Conservation (phyloP, 495 filamentous ascomycete genomes). For the Elasticomyces elasticus region DNA sequence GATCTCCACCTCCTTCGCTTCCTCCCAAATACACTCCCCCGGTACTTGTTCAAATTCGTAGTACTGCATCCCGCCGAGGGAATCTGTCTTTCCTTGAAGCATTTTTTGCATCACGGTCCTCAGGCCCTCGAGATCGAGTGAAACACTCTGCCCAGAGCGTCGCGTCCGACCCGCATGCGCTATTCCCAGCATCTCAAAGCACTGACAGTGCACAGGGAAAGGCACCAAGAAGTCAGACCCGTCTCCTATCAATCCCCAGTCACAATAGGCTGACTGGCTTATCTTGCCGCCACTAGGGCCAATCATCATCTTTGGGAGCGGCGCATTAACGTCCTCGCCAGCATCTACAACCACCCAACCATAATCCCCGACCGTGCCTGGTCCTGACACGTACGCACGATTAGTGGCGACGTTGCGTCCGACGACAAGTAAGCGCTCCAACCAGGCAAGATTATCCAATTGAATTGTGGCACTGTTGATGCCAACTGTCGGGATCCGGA, state of each 20-base stretch:
- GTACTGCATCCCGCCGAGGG: background rate
- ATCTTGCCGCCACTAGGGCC: too few relatives aligned
- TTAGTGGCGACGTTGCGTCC: background rate
- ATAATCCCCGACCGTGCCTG: background rate
- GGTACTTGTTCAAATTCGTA: background rate
- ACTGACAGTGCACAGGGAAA: background rate
- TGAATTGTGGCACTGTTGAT: background rate
- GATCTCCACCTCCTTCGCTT: background rate
- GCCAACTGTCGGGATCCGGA: background rate
- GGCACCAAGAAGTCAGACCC: background rate
- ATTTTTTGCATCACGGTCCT: background rate
- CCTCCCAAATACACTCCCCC: background rate
- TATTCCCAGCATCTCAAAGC: background rate
- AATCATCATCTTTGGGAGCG: too few relatives aligned
- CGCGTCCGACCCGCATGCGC: background rate
- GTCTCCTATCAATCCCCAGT: background rate
- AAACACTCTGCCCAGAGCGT: background rate
- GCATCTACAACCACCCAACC: background rate
- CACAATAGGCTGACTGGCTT: background rate
- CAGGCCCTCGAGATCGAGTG: background rate
- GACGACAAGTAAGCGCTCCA: background rate
- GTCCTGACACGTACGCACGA: background rate
- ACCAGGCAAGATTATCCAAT: background rate
- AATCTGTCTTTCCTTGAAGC: background rate
- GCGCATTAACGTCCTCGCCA: background rate